Percentiles rank a stretch among this genome's conserved stretches.
Evolutionary conservation across 345 rosid genomes (phyloP).

Genomic region (Sisymbrium irio): DNA sequence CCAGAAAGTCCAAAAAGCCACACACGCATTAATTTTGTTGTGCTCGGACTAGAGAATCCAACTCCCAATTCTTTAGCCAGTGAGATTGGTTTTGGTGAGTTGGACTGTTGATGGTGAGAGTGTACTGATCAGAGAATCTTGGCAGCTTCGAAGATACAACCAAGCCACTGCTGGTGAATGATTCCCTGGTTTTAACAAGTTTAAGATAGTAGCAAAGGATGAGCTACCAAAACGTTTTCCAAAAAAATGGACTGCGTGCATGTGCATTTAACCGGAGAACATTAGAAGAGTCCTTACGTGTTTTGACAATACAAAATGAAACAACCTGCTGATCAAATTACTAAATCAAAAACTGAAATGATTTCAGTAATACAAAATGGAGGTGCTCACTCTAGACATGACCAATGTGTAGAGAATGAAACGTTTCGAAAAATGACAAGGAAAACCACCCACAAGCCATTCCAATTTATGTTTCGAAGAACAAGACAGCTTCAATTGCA

Average conservation of each 20-base stretch:
- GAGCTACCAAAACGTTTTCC: background rate
- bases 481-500: background rate
- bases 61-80: too few species aligned
- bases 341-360: background rate
- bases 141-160: conserved; percentile 85
- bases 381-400: background rate
- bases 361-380: background rate
- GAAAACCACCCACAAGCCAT: background rate
- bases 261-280: background rate
- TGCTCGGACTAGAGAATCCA: too few species aligned
- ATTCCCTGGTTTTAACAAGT: conserved; percentile 68
- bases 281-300: too few species aligned
- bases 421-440: background rate
- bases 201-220: background rate
- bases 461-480: background rate
- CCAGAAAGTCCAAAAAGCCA: too few species aligned
- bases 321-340: background rate
- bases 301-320: background rate
- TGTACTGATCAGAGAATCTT: conserved; percentile 87
- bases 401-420: background rate
- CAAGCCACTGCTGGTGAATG: conserved; percentile 88
- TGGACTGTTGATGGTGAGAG: conserved; percentile 71
- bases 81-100: conserved; percentile 89
- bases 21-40: too few species aligned
- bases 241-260: too few species aligned